phyloP scores from a whole-genome alignment of 176 grass and related monocot species.

The Luzula sylvatica region DNA sequence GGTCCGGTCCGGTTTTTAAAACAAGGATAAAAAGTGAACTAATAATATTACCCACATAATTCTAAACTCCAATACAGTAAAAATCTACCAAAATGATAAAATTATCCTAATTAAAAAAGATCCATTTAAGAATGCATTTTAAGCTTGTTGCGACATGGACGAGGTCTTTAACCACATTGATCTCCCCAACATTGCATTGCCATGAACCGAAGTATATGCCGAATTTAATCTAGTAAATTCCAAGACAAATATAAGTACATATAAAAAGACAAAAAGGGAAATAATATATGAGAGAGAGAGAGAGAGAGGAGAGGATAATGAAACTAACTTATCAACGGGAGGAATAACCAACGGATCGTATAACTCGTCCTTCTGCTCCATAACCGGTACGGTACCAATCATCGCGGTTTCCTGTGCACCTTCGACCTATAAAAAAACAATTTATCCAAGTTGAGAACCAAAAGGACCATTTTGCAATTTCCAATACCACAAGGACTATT shows the following conservation, averaged over 20 bases:
- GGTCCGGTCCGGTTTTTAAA: too few relatives aligned
- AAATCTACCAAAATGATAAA: too few relatives aligned
- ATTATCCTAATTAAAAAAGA: too few relatives aligned
- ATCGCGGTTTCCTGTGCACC: constrained; percentile 34
- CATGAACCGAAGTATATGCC: constrained; percentile 79
- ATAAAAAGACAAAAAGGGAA: neutral
- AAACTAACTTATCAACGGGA: constrained; percentile 58
- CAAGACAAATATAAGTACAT: constrained; percentile 3
- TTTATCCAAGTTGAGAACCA: neutral
- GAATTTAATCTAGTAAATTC: constrained; percentile 53
- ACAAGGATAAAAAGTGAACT: too few relatives aligned
- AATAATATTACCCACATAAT: too few relatives aligned
- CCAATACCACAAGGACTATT: neutral
- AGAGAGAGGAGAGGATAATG: neutral
- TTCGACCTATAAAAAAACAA: constrained; percentile 53
- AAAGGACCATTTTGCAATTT: constrained; percentile 8
- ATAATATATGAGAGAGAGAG: neutral
- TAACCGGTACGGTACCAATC: constrained; percentile 31
- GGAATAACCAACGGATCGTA: constrained; percentile 94
- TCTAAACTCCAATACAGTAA: too few relatives aligned
- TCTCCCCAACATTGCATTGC: constrained; percentile 60
- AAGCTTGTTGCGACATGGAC: constrained; percentile 26
- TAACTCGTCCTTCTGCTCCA: constrained; percentile 67
- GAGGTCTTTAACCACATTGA: constrained; percentile 89
- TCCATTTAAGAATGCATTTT: neutral